phyloP scores from a whole-genome alignment of 805 yeast genomes.

The Scheffersomyces lignosus region DNA sequence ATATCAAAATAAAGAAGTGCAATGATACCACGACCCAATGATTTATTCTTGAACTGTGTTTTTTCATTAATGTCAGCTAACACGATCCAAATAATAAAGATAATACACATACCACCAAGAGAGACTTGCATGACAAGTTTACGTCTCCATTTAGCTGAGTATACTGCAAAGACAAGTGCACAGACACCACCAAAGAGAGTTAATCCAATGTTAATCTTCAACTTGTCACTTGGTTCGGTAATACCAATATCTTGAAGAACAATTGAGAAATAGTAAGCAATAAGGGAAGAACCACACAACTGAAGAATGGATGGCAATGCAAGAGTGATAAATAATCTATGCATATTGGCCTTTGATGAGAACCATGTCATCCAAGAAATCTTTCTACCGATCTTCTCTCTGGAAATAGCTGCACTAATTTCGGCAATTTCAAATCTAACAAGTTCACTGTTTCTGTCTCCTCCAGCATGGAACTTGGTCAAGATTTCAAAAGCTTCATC shows the following conservation, averaged over 20 bases:
- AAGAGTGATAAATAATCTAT: not conserved
- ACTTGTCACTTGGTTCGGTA: slow-evolving; percentile 2
- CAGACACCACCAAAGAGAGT: not conserved
- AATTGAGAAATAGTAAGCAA: slow-evolving; percentile 5
- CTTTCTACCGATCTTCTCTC: slow-evolving; percentile 1
- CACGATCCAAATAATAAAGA: slow-evolving; percentile 25
- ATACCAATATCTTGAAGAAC: slow-evolving; percentile 4
- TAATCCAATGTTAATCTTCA: slow-evolving; percentile 5
- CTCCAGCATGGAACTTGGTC: slow-evolving; percentile 33
- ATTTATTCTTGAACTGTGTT: slow-evolving; percentile 13
- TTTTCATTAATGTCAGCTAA: slow-evolving; percentile 21
- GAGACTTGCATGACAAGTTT: not conserved
- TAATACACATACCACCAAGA: slow-evolving; percentile 25
- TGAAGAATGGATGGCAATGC: slow-evolving; percentile 4
- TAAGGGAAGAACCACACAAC: slow-evolving; percentile 6
- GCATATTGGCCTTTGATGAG: not conserved
- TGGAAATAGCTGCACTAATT: slow-evolving; percentile 3
- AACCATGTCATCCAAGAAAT: not conserved
- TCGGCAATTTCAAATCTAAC: slow-evolving; percentile 3
- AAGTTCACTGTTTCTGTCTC: slow-evolving; percentile 6
- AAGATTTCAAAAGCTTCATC: slow-evolving; percentile 14
- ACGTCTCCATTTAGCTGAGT: not conserved
- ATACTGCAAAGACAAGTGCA: not conserved
- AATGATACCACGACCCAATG: slow-evolving; percentile 19
- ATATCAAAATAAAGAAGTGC: slow-evolving; percentile 26